Base-by-base conservation (phyloP, 495 filamentous ascomycete species). In the Aspergillus affinis region DNA sequence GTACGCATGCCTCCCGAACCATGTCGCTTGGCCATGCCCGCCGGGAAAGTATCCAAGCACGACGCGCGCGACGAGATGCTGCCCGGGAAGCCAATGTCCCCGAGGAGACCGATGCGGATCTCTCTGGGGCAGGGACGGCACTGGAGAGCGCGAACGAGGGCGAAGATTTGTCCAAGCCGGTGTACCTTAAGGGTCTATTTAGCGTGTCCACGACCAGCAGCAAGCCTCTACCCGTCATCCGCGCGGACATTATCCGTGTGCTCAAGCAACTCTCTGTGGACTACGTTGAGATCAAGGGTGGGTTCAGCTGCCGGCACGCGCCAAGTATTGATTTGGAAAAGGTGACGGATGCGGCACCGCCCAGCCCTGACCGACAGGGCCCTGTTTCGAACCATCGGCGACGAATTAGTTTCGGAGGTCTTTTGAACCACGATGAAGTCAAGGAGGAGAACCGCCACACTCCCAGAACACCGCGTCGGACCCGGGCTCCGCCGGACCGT, bases 121-220 rank as follows among this genome's bases (percentile, higher is more conserved):
- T 79, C n/a, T 75, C 78, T 9, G 76, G 76, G 15, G 69, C 74
- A 54, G 78, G 76, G 8, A 80, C 75, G 50, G 78, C 79, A 20
- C 60, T 79, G 60, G 84, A 88, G 50, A 76, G 83, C 54, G 80
- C 77, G 80, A 69, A 75, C 77, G 64, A 82, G 72, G 59, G 81
- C 77, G 76, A 82, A 67, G 75, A 78, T 55, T 77, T 75, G 75
- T 90, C 65, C 81, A 98, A 96, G 68, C 95, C 95, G 1, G 94
- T 98, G 26, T 99, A 88, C 69, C 84, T 99, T 26, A 99, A 99
- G 72, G 94, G 94, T 21, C 85, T 99, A 23, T 99, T 99, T 79
- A 97, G 93, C 69, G 94, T 98, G 36, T 92, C 90, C 5, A 99
- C 94, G 0, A 99, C 94, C 3, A 97, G 92, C 63, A 95, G 88